Evolutionary conservation across 257 asterid genomes (phyloP).

Genomic region (Solanum etuberosum): DNA sequence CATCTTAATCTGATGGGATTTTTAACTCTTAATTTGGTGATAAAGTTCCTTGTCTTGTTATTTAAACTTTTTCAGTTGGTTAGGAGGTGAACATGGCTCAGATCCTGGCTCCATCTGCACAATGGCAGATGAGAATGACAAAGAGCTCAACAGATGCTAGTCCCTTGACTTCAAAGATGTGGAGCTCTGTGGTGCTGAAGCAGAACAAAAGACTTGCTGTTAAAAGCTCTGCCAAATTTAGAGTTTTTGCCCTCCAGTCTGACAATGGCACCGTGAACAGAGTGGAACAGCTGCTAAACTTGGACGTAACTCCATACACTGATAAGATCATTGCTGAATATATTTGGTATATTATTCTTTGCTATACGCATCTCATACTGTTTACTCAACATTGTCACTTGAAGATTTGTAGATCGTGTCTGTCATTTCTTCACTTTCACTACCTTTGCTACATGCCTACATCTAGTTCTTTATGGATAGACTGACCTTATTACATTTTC

Average conservation of each 20-base stretch:
- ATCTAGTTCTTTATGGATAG: neutral
- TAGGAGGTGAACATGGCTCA: conserved; percentile 67
- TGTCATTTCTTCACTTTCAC: neutral
- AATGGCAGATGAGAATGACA: conserved; percentile 82
- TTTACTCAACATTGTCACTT: neutral
- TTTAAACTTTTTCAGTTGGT: conserved; percentile 11
- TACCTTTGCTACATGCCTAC: neutral
- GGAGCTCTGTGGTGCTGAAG: conserved; percentile 61
- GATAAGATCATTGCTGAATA: conserved; percentile 91
- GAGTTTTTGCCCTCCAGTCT: conserved; percentile 53
- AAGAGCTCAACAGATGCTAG: conserved; percentile 45
- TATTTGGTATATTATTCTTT: conserved; percentile 45
- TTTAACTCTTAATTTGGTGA: neutral
- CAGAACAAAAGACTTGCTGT: conserved; percentile 48
- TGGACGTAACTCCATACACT: conserved; percentile 73
- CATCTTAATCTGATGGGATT: neutral
- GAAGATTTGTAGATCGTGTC: neutral
- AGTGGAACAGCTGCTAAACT: conserved; percentile 73
- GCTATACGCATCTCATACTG: neutral
- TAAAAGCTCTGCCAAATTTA: conserved; percentile 49
- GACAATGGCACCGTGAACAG: conserved; percentile 68
- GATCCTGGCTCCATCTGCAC: conserved; percentile 86
- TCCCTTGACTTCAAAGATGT: conserved; percentile 55
- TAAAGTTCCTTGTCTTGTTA: neutral
- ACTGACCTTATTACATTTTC: neutral